Base-by-base conservation (phyloP, 345 rosid species). In the Xanthoceras sorbifolium region DNA sequence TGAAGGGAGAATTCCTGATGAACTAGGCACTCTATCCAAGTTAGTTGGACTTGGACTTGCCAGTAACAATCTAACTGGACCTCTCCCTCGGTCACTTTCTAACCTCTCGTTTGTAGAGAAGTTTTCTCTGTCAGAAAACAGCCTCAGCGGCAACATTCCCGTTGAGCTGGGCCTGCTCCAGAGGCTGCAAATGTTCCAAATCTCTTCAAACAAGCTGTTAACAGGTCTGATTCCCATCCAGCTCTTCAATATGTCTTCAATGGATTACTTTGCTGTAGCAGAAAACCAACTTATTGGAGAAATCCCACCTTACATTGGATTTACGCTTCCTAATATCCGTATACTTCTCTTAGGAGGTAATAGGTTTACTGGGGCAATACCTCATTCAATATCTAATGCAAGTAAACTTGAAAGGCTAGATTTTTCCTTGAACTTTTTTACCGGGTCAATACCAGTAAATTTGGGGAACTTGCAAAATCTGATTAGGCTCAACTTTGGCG, bases 141-240 rank as follows among this genome's bases (percentile, higher is more conserved):
- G 64, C 26, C 74, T 84, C 20, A 68, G 81, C 1, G 80, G 82
- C 54, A 36, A 57, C 26, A 59, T 83, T 12, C 86, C 86, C 1
- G 6, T n/a, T 22, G 79, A 60, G 28, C 68, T 83, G 6, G 77
- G 81, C 62, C 71, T 40, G 59, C 48, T 80, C 14, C 75, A 32
- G 42, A 46, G 38, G 62, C 79, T 80, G 9, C 46, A 48, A 1
- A 64, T 23, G 74, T 75, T 83, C 71, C 79, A 66, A 70, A 40
- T 83, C 23, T 62, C 81, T 0, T 36, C 46, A 15, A 83, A 83
- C 55, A 38, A 9, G 23, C 17, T 72, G 8, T 42, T 81, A 11
- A 77, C 80, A n/a, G 86, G 86, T 48, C 1, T 69, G 18, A 28
- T 84, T 46, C 86, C 86, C 36, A 28, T 36, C 12, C 72, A 79